Evolutionary conservation across 2,329 filamentous ascomycete species (phyloP).

Genomic region (Fusarium mangiferae): DNA sequence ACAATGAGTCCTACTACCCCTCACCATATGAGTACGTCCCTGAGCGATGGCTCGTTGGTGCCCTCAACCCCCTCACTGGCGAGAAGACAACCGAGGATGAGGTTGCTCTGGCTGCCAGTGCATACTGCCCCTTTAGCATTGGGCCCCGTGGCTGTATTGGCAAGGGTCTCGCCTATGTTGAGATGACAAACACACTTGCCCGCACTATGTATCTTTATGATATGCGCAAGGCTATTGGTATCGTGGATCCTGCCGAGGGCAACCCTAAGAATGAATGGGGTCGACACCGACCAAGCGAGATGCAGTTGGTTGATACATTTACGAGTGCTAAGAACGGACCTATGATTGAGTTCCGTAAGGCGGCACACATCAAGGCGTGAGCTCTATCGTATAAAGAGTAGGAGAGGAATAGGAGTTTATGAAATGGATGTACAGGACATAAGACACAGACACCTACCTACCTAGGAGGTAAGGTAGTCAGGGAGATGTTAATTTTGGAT

Average conservation of each 20-base stretch:
- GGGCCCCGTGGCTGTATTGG: constrained; percentile 78
- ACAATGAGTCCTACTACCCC: constrained; percentile 71
- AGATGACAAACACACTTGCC: constrained; percentile 72
- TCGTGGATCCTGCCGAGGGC: constrained; percentile 65
- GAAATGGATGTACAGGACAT: not conserved
- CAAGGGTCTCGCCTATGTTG: constrained; percentile 74
- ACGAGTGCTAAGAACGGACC: constrained; percentile 79
- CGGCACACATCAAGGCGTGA: constrained; percentile 29
- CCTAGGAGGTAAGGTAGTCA: not conserved
- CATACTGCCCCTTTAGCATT: constrained; percentile 80
- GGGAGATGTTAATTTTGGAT: not conserved
- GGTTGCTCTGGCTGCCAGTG: constrained; percentile 67
- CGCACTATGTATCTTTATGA: constrained; percentile 71
- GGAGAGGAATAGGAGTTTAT: not conserved
- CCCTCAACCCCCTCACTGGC: constrained; percentile 50
- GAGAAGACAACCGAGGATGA: constrained; percentile 60
- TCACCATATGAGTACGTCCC: constrained; percentile 68
- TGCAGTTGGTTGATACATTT: constrained; percentile 77
- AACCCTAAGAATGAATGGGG: constrained; percentile 61
- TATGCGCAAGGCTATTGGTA: constrained; percentile 60
- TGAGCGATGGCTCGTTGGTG: constrained; percentile 71
- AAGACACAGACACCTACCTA: not conserved
- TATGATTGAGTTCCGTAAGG: constrained; percentile 68
- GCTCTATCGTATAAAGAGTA: not conserved
- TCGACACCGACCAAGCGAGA: constrained; percentile 67